These are phyloP conservation scores for Pulveroboletus sp. DNA, from an alignment of 768 basidiomycete genomes.

Conservation along the genomic window DNA sequence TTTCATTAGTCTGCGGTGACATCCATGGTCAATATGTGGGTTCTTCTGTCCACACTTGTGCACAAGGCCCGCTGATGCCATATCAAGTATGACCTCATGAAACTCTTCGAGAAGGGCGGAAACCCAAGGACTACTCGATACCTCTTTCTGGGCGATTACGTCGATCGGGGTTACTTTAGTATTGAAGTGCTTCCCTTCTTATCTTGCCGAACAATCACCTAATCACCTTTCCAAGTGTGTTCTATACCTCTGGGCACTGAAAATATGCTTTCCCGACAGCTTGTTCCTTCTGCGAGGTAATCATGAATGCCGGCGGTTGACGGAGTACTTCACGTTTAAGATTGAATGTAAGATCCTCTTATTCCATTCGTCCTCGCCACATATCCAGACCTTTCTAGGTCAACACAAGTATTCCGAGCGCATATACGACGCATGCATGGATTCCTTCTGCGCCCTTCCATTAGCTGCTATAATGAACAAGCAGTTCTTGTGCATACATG, in stretches of 20 bases:
- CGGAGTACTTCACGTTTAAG: slow-evolving; percentile 64
- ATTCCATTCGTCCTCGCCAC: not conserved
- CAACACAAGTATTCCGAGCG: slow-evolving; percentile 75
- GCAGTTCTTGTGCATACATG: slow-evolving; percentile 76
- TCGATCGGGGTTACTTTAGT: slow-evolving; percentile 74
- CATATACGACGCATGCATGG: slow-evolving; percentile 75
- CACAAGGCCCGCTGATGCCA: slow-evolving; percentile 7
- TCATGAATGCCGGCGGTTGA: slow-evolving; percentile 65
- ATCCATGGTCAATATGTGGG: slow-evolving; percentile 26
- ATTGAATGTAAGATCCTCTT: slow-evolving; percentile 38
- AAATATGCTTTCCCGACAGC: slow-evolving; percentile 61
- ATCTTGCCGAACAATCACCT: not conserved
- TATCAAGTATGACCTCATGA: slow-evolving; percentile 71
- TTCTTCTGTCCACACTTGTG: slow-evolving; percentile 8
- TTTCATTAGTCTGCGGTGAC: slow-evolving; percentile 16
- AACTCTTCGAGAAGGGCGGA: slow-evolving; percentile 74
- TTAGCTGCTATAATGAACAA: slow-evolving; percentile 79
- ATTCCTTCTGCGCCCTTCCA: slow-evolving; percentile 68
- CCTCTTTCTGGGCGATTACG: slow-evolving; percentile 74
- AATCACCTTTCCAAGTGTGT: slow-evolving; percentile 39
- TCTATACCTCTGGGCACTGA: slow-evolving; percentile 60
- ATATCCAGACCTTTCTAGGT: slow-evolving; percentile 35
- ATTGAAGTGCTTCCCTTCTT: slow-evolving; percentile 51
- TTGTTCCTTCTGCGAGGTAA: slow-evolving; percentile 62
- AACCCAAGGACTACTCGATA: slow-evolving; percentile 73